phyloP scores from a whole-genome alignment of 75 land plant genomes.

The Cunninghamia lanceolata region DNA sequence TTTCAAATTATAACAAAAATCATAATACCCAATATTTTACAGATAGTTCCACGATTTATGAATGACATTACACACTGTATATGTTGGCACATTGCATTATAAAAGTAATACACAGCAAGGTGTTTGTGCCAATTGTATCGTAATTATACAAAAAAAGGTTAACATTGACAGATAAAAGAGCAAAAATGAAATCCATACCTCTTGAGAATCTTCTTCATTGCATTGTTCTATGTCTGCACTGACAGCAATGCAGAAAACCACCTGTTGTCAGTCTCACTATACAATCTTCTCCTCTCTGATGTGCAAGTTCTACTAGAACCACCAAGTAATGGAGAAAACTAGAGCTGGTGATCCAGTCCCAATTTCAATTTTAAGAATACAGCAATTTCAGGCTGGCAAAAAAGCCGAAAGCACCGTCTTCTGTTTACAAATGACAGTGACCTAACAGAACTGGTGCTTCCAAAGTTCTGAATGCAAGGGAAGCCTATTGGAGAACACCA shows the following conservation, averaged over 20 bases:
- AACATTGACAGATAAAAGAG: not conserved
- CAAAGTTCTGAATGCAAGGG: not conserved
- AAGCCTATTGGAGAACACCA: not conserved
- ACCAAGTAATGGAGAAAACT: not conserved
- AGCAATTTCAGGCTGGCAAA: not conserved
- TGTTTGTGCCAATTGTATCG: not conserved
- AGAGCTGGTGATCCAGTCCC: not conserved
- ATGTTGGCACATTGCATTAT: not conserved
- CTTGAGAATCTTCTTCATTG: conserved; percentile 8
- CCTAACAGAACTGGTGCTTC: not conserved
- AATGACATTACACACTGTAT: not conserved
- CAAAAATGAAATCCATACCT: not conserved
- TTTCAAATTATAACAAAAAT: not conserved
- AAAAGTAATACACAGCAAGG: not conserved
- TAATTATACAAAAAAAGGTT: not conserved
- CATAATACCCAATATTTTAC: no score
- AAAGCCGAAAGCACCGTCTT: not conserved
- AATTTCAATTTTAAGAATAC: conserved; percentile 1
- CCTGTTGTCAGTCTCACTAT: not conserved
- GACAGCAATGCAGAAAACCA: not conserved
- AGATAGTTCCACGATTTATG: not conserved
- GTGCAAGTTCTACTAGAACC: not conserved
- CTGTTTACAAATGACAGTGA: not conserved
- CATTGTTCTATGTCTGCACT: not conserved
- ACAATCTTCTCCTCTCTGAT: not conserved